Percentiles rank a stretch among this genome's conserved stretches.
phyloP scores from a whole-genome alignment of 352 stramenopile species.

The Globisporangium nagaii region DNA sequence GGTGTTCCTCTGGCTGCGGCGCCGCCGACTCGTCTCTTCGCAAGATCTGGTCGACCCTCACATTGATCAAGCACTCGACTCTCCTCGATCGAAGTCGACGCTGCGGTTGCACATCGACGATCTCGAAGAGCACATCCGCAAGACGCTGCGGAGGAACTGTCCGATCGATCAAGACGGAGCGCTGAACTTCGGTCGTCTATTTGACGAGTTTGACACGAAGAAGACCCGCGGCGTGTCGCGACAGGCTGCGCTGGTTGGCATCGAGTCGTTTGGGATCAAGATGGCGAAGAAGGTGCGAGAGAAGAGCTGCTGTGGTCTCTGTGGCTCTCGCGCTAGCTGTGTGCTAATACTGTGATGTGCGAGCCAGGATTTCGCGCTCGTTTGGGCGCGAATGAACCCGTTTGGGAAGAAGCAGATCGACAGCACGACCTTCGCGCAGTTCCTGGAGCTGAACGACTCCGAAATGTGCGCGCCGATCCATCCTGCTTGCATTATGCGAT shows the following conservation, averaged over 20 bases:
- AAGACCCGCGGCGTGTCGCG: conserved; percentile 44
- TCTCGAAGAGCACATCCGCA: conserved; percentile 62
- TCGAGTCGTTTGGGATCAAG: conserved; percentile 71
- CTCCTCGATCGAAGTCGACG: conserved; percentile 33
- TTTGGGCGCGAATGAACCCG: conserved; percentile 75
- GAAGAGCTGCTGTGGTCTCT: background rate
- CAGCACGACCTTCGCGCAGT: conserved; percentile 45
- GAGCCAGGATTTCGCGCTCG: conserved; percentile 47
- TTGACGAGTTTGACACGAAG: conserved; percentile 75
- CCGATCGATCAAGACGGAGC: conserved; percentile 70
- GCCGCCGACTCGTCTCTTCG: conserved; percentile 22
- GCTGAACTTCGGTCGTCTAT: conserved; percentile 67
- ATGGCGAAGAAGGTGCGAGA: conserved; percentile 59
- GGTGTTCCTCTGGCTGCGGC: conserved; percentile 66
- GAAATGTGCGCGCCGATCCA: conserved; percentile 47
- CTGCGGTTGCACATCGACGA: conserved; percentile 54
- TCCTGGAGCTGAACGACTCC: conserved; percentile 68
- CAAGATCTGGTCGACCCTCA: conserved; percentile 55
- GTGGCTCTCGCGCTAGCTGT: background rate
- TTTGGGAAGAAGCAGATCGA: conserved; percentile 51
- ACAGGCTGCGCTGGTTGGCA: conserved; percentile 37
- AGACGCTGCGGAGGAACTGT: conserved; percentile 63
- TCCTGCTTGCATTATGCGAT: background rate
- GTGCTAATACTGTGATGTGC: background rate
- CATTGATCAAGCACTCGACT: conserved; percentile 26